Conservation (phyloP, 371 early-diverging fungal species). For the Mycotypha africana region DNA sequence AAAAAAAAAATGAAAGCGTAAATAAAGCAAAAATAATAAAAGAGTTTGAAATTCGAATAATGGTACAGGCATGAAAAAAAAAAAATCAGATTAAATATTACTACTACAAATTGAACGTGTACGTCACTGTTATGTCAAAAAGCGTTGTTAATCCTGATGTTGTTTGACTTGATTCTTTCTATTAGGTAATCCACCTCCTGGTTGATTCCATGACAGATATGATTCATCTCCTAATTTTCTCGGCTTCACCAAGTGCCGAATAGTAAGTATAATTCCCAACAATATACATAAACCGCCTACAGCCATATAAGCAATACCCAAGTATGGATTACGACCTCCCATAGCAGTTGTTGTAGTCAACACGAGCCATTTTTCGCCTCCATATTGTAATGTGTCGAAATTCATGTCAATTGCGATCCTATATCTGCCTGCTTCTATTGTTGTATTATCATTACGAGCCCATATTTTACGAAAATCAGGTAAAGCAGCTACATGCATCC, state of each 20-base stretch:
- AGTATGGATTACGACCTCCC: slow-evolving; percentile 93
- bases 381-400: slow-evolving; percentile 76
- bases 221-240: slow-evolving; percentile 44
- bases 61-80: too few relatives aligned
- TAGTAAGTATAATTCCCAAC: slow-evolving; percentile 78
- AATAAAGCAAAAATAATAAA: too few relatives aligned
- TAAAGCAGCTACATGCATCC: slow-evolving; percentile 97
- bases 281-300: slow-evolving; percentile 83
- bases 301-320: slow-evolving; percentile 90
- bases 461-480: slow-evolving; percentile 97
- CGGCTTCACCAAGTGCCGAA: slow-evolving; percentile 83
- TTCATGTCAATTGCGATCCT: slow-evolving; percentile 65
- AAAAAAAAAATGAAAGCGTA: too few relatives aligned
- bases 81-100: too few relatives aligned
- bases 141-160: too few relatives aligned
- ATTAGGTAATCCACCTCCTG: slow-evolving; percentile 31
- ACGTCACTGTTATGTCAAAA: too few relatives aligned
- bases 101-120: too few relatives aligned
- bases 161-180: too few relatives aligned
- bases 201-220: slow-evolving; percentile 38
- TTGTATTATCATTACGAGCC: slow-evolving; percentile 63
- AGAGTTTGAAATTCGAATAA: too few relatives aligned
- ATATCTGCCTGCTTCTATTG: slow-evolving; percentile 58
- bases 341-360: slow-evolving; percentile 86
- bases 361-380: slow-evolving; percentile 92